phyloP scores from a whole-genome alignment of 208 protist species.

The Trypanosoma cruzi region DNA sequence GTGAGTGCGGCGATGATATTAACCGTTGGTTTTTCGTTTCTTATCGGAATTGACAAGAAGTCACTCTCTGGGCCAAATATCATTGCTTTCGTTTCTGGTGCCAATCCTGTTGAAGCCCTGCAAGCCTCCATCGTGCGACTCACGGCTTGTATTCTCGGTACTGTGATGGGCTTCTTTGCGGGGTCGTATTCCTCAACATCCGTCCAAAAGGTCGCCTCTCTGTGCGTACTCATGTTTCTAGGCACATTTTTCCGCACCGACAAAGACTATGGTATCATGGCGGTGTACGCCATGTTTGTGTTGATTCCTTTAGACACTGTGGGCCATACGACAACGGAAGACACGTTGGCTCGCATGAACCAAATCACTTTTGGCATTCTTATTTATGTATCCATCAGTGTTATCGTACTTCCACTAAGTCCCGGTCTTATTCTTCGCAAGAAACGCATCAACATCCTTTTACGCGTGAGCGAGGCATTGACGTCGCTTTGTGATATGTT shows the following conservation, averaged over 20 bases:
- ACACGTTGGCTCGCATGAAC: conserved; percentile 85
- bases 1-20: conserved; percentile 87
- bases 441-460: conserved; percentile 81
- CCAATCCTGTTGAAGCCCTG: conserved; percentile 85
- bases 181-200: conserved; percentile 70
- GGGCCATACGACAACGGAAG: conserved; percentile 45
- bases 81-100: conserved; percentile 88
- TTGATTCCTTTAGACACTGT: conserved; percentile 80
- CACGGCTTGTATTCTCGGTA: conserved; percentile 85
- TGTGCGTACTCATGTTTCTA: conserved; percentile 81
- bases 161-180: conserved; percentile 88
- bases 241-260: conserved; percentile 82
- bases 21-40: conserved; percentile 77
- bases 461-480: conserved; percentile 52
- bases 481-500: conserved; percentile 67
- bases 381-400: conserved; percentile 87
- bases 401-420: conserved; percentile 70
- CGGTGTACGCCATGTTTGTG: conserved; percentile 89
- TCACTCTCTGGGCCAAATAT: conserved; percentile 86
- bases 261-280: conserved; percentile 87
- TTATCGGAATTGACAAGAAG: conserved; percentile 60
- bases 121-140: conserved; percentile 86
- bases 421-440: conserved; percentile 71
- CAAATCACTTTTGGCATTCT: conserved; percentile 92
- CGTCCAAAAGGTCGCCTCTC: conserved; percentile 73